Evolutionary conservation across 805 yeast genomes (phyloP), one percentile per base, ranked within the genome.

Genomic region (Ogataea salicorniae): DNA sequence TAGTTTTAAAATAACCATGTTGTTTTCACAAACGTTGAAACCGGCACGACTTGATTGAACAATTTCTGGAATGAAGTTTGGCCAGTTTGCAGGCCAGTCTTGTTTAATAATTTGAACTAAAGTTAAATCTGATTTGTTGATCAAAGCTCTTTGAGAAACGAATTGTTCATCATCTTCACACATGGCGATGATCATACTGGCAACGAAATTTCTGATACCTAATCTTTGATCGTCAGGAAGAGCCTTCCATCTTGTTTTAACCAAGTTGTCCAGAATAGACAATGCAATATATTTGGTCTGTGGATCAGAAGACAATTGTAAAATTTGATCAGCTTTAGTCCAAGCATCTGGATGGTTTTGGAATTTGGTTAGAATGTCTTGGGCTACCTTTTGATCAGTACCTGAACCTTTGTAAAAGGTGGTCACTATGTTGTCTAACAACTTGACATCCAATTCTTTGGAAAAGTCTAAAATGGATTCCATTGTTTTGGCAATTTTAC

Each of bases 51-150:
- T 83, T 54, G 95, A 84, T 50, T 77, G 79, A 41, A 92, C 94
- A 47, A 94, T 79, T 66, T 94, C 99, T 16, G 97, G 96, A 43
- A 94, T 86, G 61, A 94, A 94, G 59, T 84, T 87, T 17, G 98
- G 98, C 99, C 99, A 94, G 66, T 91, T 87, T 58, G 84, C 88
- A 34, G 99, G 99, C 99, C 99, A 94, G 66, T 94, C 99, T 70
- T 94, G 98, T 62, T 94, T 94, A 61, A 94, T 79, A 45, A 94
- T 84, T 62, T 91, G 95, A 35, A 94, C 99, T 60, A 94, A 74
- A 15, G 98, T 92, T 61, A 94, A 76, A 69, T 94, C 96, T 59
- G 91, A 90, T 67, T 94, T 94, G 72, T 86, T 88, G 62, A 94
- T 88, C 61, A 94, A 75, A 18, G 97, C 83, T 60, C 83, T 84